Evolutionary conservation across 2,329 filamentous ascomycete genomes (phyloP), one percentile per base, ranked within the genome.

Genomic region (Phaeoacremonium minimum): DNA sequence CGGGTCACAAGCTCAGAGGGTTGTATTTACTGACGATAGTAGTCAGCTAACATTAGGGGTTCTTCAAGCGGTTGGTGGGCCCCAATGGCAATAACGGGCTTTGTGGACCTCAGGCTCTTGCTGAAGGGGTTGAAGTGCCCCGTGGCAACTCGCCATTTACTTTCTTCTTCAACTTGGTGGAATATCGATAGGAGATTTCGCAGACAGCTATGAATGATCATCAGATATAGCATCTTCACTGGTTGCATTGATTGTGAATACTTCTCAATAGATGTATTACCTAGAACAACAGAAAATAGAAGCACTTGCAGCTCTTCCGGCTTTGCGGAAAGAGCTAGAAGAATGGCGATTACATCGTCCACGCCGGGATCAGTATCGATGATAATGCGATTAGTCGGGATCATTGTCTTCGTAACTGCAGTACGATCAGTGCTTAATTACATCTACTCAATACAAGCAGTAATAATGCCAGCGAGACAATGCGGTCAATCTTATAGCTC

Each of bases 341-440:
- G 73, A 59, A 97, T 75, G 31, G 89, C 91, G 43, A 97, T 72
- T 36, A 93, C 74, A 73, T 98, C 93, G 64, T 98, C 93, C 49
- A 93, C 85, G 45, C 91, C 89, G 47, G 91, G 91, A 58, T 97
- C 93, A 3, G 91, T 97, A 57, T 98, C 93, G 52, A 98, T 93
- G 52, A 98, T 96, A 49, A 98, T 83, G 52, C 84, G 81, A 51
- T 77, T 80, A 50, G 78, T 80, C 18, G 81, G 75, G 38, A 77
- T 70, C 83, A 87, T 86, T 38, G 32, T 33, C 22, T 32, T n/a
- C n/a, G n/a, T n/a, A n/a, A n/a, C n/a, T n/a, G n/a, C n/a, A n/a
- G n/a, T n/a, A n/a, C n/a, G n/a, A n/a, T n/a, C n/a, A n/a, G n/a
- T n/a, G n/a, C n/a, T n/a, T n/a, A n/a, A n/a, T n/a, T n/a, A n/a